Percentiles rank a stretch among this genome's conserved stretches.
Conservation (phyloP, 768 basidiomycete genomes). For the Mycena olivaceomarginata region DNA sequence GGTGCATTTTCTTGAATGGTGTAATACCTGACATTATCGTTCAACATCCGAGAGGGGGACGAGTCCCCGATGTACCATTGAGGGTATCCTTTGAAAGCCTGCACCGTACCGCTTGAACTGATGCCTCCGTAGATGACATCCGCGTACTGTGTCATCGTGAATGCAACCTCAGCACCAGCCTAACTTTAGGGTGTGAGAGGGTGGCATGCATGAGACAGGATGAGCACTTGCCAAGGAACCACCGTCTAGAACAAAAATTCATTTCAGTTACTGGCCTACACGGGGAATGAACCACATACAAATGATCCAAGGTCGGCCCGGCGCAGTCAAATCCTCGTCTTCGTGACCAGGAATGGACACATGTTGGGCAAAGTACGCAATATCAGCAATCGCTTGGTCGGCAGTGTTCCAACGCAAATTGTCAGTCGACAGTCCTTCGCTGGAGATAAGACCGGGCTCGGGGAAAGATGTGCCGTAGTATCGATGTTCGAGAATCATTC, state of each 20-base stretch:
- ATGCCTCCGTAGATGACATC: too few relatives aligned
- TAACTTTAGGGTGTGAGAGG: conserved; percentile 5
- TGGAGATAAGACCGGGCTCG: too few relatives aligned
- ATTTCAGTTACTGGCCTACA: background rate
- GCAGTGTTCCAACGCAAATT: conserved; percentile 36
- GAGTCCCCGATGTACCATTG: too few relatives aligned
- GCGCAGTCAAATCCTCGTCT: conserved; percentile 35
- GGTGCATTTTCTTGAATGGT: too few relatives aligned
- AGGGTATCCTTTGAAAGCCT: too few relatives aligned
- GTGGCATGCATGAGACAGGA: conserved; percentile 1
- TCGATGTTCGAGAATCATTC: conserved; percentile 37
- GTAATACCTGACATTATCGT: too few relatives aligned
- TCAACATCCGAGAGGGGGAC: too few relatives aligned
- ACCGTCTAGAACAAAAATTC: conserved; percentile 21
- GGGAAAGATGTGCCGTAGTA: background rate
- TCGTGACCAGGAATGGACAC: conserved; percentile 28
- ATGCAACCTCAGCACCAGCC: conserved; percentile 25
- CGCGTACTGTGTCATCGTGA: too few relatives aligned
- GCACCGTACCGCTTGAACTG: too few relatives aligned
- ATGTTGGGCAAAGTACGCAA: conserved; percentile 38
- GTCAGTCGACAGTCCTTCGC: conserved; percentile 17
- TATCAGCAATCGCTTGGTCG: conserved; percentile 36
- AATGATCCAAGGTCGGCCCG: conserved; percentile 35
- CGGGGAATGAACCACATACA: conserved; percentile 20
- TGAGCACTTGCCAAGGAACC: conserved; percentile 35